Base-by-base conservation (phyloP, 805 yeast species). In the Wickerhamomyces strasburgensis region DNA sequence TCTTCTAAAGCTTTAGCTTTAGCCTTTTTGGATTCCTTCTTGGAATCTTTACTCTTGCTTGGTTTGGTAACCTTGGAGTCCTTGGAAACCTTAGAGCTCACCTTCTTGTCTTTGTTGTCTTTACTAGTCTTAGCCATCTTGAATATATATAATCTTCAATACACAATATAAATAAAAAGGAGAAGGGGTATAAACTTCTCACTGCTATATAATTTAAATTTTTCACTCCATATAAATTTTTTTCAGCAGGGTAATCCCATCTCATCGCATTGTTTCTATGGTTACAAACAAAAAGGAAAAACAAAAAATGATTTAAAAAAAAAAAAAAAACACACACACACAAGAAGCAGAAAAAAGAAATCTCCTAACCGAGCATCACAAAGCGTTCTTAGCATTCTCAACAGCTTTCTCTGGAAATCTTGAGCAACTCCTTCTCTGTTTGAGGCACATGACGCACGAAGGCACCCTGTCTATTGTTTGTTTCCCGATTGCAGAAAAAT, bases 11-110 rank as follows among this genome's bases (percentile, higher is more conserved):
- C 52, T 26, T n/a, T n/a, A n/a, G 37, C 50, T 46, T 54, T 49
- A 29, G 48, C 58, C 49, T 57, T 51, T 49, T 56, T 47, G 37
- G 58, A 44, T 38, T 47, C 56, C 53, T 54, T 50, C 48, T 52
- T 46, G 39, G 54, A 36, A 35, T 48, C 53, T 40, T 48, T 47
- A 39, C 46, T 49, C 45, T 52, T 42, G 40, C 49, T 43, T 35
- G 57, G 48, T 41, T 49, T 48, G 34, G 49, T 14, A 21, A 42
- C 49, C 46, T 48, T 51, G 37, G 57, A 39, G 40, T 43, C 38
- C 38, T 47, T 43, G 38, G 45, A 39, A 29, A 33, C 36, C 41
- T 39, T 41, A 21, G 42, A 17, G 14, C 33, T 37, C 16, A 43
- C 45, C 38, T 47, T 49, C 39, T 48, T 46, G 23, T 47, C 49